A percentile compares a stretch with the other conserved stretches of the same genome.
Evolutionary conservation across 768 basidiomycete genomes (phyloP).

Genomic region (Phaeotremella fagi): DNA sequence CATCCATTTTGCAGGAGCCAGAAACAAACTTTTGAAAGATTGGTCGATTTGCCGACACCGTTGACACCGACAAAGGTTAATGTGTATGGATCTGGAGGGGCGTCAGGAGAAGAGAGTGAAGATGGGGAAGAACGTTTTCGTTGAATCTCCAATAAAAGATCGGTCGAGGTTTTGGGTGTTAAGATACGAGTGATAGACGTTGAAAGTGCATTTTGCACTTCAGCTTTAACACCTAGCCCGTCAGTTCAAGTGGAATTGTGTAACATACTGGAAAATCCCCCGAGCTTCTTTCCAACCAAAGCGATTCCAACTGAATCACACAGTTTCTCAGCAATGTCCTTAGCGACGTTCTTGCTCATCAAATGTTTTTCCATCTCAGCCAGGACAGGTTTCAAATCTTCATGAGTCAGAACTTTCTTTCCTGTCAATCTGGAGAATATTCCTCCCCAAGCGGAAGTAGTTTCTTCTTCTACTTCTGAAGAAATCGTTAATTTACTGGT

Average conservation of each 20-base stretch:
- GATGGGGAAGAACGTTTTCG: conserved; percentile 61
- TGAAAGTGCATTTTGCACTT: conserved; percentile 76
- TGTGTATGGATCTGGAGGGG: conserved; percentile 69
- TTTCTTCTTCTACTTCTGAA: conserved; percentile 35
- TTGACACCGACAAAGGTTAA: conserved; percentile 98
- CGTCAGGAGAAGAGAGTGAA: conserved; percentile 65
- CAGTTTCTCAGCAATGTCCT: conserved; percentile 88
- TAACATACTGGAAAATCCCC: conserved; percentile 71
- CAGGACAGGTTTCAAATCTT: conserved; percentile 79
- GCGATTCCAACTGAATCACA: conserved; percentile 89
- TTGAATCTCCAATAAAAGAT: conserved; percentile 85
- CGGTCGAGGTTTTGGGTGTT: conserved; percentile 96
- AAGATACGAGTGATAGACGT: conserved; percentile 85
- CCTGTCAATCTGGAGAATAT: conserved; percentile 79
- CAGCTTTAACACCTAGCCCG: conserved; percentile 67
- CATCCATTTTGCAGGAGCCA: conserved; percentile 96
- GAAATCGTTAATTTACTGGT: conserved; percentile 16
- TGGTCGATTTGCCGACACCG: conserved; percentile 97
- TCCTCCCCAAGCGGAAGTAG: conserved; percentile 60
- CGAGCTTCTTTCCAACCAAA: conserved; percentile 83
- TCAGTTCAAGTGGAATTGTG: conserved; percentile 8
- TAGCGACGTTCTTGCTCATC: conserved; percentile 98
- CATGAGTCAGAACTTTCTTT: conserved; percentile 71
- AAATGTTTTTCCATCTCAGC: conserved; percentile 95
- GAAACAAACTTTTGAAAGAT: conserved; percentile 95